These are phyloP conservation scores for Oryza rufipogon DNA, from an alignment of 176 grass and related monocot genomes.

Conservation along the genomic window DNA sequence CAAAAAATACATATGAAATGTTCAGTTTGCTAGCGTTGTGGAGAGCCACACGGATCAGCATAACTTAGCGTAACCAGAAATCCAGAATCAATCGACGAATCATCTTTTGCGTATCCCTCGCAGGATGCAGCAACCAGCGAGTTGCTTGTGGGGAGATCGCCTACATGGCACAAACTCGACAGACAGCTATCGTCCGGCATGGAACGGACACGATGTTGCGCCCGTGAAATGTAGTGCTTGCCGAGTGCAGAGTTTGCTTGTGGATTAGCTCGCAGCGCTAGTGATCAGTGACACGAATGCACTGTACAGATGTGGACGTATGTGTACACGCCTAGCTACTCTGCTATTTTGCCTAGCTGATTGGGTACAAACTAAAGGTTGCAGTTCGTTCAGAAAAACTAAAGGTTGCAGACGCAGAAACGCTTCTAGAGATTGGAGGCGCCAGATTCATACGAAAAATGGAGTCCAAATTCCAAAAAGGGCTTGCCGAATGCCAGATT, in stretches of 20 bases:
- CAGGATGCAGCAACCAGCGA: neutral
- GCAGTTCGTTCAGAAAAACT: no score
- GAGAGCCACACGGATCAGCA: neutral
- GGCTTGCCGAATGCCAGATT: neutral
- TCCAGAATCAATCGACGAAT: neutral
- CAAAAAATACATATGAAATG: neutral
- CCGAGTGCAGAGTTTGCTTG: neutral
- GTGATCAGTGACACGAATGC: neutral
- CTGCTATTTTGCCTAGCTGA: neutral
- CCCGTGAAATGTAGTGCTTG: neutral
- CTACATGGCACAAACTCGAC: neutral
- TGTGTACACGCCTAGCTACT: neutral
- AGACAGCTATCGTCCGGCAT: neutral
- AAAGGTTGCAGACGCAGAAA: neutral
- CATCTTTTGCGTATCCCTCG: conserved; percentile 1
- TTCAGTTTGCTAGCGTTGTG: neutral
- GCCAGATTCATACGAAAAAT: neutral
- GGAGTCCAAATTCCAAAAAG: neutral
- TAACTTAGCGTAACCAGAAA: no score
- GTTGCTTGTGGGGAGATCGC: neutral
- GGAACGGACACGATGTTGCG: neutral
- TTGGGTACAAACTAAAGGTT: neutral
- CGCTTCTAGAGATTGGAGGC: neutral
- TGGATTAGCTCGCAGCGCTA: neutral
- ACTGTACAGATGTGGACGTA: neutral